Percentiles rank a stretch among this genome's conserved stretches.
These are phyloP conservation scores for Cryptomeria japonica DNA, from an alignment of 75 land plant genomes.

Conservation along the genomic window DNA sequence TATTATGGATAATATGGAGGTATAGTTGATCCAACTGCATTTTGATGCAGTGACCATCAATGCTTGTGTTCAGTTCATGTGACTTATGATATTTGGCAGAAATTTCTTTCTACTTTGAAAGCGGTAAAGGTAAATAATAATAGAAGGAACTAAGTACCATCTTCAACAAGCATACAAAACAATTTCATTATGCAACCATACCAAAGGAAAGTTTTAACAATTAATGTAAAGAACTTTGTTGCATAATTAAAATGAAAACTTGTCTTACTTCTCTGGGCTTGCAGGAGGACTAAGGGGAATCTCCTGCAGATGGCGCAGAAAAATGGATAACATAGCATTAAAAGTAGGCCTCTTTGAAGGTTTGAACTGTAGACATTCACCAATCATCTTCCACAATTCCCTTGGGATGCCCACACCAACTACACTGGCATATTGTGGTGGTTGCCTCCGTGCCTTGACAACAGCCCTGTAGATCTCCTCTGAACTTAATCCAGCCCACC, in stretches of 20 bases:
- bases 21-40: neutral
- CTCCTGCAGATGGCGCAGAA: conserved; percentile 85
- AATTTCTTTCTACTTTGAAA: neutral
- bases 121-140: neutral
- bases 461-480: conserved; percentile 85
- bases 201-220: neutral
- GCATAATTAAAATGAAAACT: neutral
- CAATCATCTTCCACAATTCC: conserved; percentile 98
- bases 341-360: conserved; percentile 86
- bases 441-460: conserved; percentile 63
- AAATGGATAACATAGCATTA: conserved; percentile 75
- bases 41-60: neutral
- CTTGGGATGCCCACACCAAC: conserved; percentile 95
- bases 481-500: conserved; percentile 85
- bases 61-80: neutral
- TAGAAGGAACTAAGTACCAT: neutral
- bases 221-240: neutral
- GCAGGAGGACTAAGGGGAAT: conserved; percentile 90
- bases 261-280: conserved; percentile 85
- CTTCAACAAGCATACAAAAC: neutral
- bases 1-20: neutral
- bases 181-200: neutral
- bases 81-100: neutral
- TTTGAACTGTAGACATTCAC: conserved; percentile 91
- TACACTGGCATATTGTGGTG: conserved; percentile 92